Conservation (phyloP, 139 green algal species). For the Chlamydomonas applanata region DNA sequence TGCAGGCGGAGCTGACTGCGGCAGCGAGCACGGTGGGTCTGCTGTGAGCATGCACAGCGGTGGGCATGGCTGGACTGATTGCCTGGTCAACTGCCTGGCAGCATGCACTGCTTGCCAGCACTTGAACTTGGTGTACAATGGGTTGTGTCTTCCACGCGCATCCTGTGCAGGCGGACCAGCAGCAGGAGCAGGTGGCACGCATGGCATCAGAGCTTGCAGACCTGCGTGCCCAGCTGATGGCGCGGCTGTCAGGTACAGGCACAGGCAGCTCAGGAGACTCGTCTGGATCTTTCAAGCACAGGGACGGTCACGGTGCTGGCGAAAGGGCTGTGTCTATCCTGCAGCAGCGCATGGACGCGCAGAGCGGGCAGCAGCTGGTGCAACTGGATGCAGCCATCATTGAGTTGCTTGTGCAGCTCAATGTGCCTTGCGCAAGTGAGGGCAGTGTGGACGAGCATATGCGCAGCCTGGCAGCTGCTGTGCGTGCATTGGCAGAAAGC, state of each 20-base stretch:
- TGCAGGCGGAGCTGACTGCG: not conserved
- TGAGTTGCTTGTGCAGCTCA: no score
- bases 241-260: not conserved
- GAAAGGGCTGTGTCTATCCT: not conserved
- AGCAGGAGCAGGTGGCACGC: not conserved
- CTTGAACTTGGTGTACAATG: no score
- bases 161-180: not conserved
- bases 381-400: no score
- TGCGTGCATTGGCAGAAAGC: no score
- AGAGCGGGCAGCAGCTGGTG: not conserved
- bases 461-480: no score
- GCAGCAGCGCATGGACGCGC: not conserved
- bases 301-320: not conserved
- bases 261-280: not conserved
- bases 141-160: no score
- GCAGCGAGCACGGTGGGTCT: not conserved
- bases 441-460: no score
- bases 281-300: not conserved
- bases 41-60: no score
- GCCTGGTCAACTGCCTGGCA: no score
- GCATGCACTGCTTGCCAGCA: no score
- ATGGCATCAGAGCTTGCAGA: not conserved
- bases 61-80: no score
- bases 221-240: not conserved
- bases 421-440: no score